Conservation (phyloP, 768 basidiomycete genomes). For the Stropharia rugosoannulata region DNA sequence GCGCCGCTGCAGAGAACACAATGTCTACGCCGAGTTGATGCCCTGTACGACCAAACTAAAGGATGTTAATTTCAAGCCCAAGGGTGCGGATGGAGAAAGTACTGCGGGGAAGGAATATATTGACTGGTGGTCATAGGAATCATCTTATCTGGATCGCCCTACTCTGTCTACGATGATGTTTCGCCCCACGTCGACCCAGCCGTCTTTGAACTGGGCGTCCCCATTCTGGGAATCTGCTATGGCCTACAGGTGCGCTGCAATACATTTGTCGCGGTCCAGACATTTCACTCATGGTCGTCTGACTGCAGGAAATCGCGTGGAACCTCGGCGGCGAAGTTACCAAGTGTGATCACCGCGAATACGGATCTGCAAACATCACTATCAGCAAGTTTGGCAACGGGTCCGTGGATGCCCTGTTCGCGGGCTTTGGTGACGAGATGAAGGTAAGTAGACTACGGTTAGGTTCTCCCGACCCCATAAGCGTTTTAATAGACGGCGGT, state of each 20-base stretch:
- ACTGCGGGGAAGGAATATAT: not conserved
- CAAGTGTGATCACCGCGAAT: slow-evolving; percentile 90
- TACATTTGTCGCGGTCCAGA: not conserved
- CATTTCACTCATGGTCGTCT: not conserved
- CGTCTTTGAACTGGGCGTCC: slow-evolving; percentile 85
- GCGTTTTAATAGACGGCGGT: not conserved
- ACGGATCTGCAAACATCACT: slow-evolving; percentile 85
- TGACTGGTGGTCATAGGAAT: slow-evolving; percentile 51
- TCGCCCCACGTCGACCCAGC: slow-evolving; percentile 94
- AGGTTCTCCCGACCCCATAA: not conserved
- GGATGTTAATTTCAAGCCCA: slow-evolving; percentile 91
- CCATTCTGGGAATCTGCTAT: slow-evolving; percentile 96
- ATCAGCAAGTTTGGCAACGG: slow-evolving; percentile 61
- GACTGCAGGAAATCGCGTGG: slow-evolving; percentile 86
- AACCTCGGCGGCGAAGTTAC: slow-evolving; percentile 81
- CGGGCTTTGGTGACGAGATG: slow-evolving; percentile 85
- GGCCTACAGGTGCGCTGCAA: slow-evolving; percentile 75
- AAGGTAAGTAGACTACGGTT: slow-evolving; percentile 49
- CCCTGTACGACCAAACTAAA: slow-evolving; percentile 91
- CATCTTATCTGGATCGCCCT: slow-evolving; percentile 96
- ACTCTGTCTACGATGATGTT: slow-evolving; percentile 92
- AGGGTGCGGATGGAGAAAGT: slow-evolving; percentile 50
- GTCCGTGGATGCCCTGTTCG: slow-evolving; percentile 74
- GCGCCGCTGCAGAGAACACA: slow-evolving; percentile 93
- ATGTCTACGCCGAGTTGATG: slow-evolving; percentile 96